A percentile compares a stretch with the other conserved stretches of the same genome.
Evolutionary conservation across 2,329 filamentous ascomycete genomes (phyloP).

Genomic region (Colletotrichum musicola): DNA sequence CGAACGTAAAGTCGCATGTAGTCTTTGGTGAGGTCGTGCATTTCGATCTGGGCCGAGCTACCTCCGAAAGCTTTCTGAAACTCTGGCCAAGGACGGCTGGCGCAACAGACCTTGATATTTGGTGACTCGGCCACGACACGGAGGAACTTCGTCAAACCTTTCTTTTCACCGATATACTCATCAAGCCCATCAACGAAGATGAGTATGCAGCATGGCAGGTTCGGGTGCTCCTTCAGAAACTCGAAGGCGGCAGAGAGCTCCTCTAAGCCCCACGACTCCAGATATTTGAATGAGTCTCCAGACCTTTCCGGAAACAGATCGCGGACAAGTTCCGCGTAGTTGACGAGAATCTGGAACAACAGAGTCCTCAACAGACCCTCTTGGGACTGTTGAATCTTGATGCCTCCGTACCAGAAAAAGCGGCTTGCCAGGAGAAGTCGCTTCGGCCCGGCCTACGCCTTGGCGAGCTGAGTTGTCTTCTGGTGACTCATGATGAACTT

Average conservation of each 20-base stretch:
- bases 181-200: slow-evolving; percentile 50
- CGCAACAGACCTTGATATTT: slow-evolving; percentile 49
- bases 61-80: slow-evolving; percentile 44
- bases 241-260: slow-evolving; percentile 44
- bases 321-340: background rate
- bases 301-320: background rate
- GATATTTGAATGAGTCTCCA: background rate
- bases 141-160: slow-evolving; percentile 46
- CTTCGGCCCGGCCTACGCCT: slow-evolving; percentile 49
- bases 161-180: slow-evolving; percentile 50
- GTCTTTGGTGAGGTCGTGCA: slow-evolving; percentile 44
- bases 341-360: slow-evolving; percentile 32
- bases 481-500: slow-evolving; percentile 50
- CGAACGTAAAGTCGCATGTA: slow-evolving; percentile 46
- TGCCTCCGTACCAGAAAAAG: slow-evolving; percentile 58
- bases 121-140: slow-evolving; percentile 32
- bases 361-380: slow-evolving; percentile 51
- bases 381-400: slow-evolving; percentile 53
- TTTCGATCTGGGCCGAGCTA: slow-evolving; percentile 33
- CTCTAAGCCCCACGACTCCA: slow-evolving; percentile 44
- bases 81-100: slow-evolving; percentile 48
- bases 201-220: slow-evolving; percentile 11
- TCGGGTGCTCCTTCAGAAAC: background rate
- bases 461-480: slow-evolving; percentile 41
- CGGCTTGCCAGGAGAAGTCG: slow-evolving; percentile 49